A percentile compares a stretch with the other conserved stretches of the same genome.
Evolutionary conservation across 164 flowering plant species (phyloP).

Genomic region (Vitis cinerea): DNA sequence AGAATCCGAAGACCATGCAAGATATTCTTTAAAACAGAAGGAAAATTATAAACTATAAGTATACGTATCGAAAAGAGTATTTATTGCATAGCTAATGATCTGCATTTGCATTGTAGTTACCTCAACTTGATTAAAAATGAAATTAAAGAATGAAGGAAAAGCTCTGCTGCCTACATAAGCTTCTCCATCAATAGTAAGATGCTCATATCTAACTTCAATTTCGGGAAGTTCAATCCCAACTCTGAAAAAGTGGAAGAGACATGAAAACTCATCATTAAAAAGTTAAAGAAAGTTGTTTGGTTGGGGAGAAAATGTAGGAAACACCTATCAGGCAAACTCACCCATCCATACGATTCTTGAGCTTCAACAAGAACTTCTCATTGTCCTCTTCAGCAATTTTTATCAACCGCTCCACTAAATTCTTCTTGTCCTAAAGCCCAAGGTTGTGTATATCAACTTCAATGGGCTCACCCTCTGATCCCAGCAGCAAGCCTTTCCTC

Average conservation of each 20-base stretch:
- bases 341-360: constrained; percentile 65
- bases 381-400: constrained; percentile 66
- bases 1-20: constrained; percentile 40
- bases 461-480: constrained; percentile 24
- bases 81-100: not conserved
- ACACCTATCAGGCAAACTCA: constrained; percentile 6
- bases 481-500: constrained; percentile 31
- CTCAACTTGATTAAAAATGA: constrained; percentile 25
- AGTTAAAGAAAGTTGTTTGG: too few relatives aligned
- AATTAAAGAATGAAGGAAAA: constrained; percentile 38
- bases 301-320: too few relatives aligned
- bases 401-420: constrained; percentile 55
- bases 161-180: constrained; percentile 39
- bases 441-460: constrained; percentile 59
- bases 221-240: constrained; percentile 41
- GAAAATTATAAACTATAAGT: not conserved
- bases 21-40: constrained; percentile 28
- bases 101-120: constrained; percentile 11
- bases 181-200: constrained; percentile 36
- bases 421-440: constrained; percentile 48
- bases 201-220: constrained; percentile 38
- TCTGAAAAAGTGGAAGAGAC: constrained; percentile 14
- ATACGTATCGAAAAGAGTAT: not conserved
- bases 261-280: too few relatives aligned
- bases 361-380: constrained; percentile 69